These are phyloP conservation scores for Pseudocercospora fijiensis DNA, from an alignment of 2,329 filamentous ascomycete species.

Conservation along the genomic window DNA sequence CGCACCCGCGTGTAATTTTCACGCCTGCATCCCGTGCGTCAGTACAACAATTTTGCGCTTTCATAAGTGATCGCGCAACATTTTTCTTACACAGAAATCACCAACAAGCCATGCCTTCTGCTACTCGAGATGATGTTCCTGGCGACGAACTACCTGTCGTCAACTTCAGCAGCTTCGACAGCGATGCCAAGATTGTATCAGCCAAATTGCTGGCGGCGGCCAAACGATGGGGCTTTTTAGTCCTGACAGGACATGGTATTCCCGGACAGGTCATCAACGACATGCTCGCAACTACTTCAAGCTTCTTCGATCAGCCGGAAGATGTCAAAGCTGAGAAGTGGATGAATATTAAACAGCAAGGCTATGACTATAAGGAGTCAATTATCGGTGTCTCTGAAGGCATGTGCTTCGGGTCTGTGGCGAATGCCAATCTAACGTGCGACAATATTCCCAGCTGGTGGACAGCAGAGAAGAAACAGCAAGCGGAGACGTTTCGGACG, in stretches of 20 bases:
- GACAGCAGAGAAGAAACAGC: not conserved
- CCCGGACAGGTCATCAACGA: not conserved
- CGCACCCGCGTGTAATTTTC: not conserved
- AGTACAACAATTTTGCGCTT: not conserved
- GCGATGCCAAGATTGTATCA: not conserved
- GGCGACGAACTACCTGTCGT: not conserved
- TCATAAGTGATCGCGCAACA: not conserved
- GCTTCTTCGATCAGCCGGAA: constrained; percentile 7
- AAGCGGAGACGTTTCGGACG: not conserved
- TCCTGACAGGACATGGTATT: constrained; percentile 4
- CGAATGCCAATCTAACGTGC: not conserved
- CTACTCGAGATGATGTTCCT: not conserved
- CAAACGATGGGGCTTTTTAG: constrained; percentile 1
- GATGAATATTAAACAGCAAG: constrained; percentile 7
- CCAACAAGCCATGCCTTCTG: not conserved
- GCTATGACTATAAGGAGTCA: constrained; percentile 9
- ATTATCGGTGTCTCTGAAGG: constrained; percentile 4
- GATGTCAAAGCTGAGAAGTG: constrained; percentile 4
- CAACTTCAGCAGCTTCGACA: not conserved
- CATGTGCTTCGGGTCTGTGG: constrained; percentile 7
- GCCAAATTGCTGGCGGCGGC: constrained; percentile 2
- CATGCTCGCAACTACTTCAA: constrained; percentile 4
- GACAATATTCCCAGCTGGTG: constrained; percentile 5
- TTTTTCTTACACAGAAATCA: not conserved
- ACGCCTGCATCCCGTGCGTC: not conserved